These are phyloP conservation scores for Omphalea diandra DNA, from an alignment of 441 rosid species.

Conservation along the genomic window DNA sequence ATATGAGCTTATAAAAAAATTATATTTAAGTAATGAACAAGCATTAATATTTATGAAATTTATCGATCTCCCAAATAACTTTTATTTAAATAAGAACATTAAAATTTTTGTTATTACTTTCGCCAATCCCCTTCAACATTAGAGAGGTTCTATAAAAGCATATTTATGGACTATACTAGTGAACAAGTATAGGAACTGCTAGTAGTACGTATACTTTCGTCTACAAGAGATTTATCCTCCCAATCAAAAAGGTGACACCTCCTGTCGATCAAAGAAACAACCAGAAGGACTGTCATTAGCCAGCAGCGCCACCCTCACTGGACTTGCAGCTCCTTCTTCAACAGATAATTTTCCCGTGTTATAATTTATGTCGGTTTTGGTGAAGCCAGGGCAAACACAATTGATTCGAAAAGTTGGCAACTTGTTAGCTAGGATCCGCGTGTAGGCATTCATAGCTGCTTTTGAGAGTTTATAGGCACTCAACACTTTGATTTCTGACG, in stretches of 20 bases:
- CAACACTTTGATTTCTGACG: constrained; percentile 32
- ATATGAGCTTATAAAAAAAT: too few species aligned
- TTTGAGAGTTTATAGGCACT: constrained; percentile 38
- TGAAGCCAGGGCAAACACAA: constrained; percentile 39
- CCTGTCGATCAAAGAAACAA: constrained; percentile 24
- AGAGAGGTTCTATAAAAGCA: too few species aligned
- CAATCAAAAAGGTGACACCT: constrained; percentile 20
- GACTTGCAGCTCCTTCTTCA: constrained; percentile 33
- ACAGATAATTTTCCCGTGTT: constrained; percentile 22
- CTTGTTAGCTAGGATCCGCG: constrained; percentile 40
- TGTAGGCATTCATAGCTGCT: constrained; percentile 40
- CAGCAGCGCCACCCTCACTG: constrained; percentile 31
- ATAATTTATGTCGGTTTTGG: constrained; percentile 36
- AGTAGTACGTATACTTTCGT: too few species aligned
- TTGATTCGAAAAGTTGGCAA: constrained; percentile 29
- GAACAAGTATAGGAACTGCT: too few species aligned
- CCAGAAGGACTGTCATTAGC: constrained; percentile 37
- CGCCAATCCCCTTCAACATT: too few species aligned
- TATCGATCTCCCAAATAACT: too few species aligned
- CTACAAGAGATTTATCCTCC: too few species aligned
- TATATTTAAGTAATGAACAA: too few species aligned
- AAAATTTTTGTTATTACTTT: too few species aligned
- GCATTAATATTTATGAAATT: too few species aligned
- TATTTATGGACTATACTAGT: too few species aligned
- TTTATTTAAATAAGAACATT: too few species aligned